A percentile compares a stretch with the other conserved stretches of the same genome.
Evolutionary conservation across 2,329 filamentous ascomycete species (phyloP).

Genomic region (Juglanconis sp.): DNA sequence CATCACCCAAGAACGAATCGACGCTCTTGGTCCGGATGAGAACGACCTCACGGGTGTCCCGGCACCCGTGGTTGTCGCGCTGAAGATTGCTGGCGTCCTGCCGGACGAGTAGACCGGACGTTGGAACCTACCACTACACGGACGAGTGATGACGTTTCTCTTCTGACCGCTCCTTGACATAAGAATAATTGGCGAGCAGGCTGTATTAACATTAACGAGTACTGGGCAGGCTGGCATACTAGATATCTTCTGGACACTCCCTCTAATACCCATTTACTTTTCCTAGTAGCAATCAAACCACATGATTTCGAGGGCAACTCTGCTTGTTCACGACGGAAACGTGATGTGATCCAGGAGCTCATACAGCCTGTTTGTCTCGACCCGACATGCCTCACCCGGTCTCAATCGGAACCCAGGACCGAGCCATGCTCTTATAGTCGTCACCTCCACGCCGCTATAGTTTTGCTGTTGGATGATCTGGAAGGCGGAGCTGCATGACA

Average conservation of each 20-base stretch:
- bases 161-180: too few species aligned
- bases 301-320: background rate
- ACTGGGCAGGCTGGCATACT: too few species aligned
- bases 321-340: slow-evolving; percentile 1
- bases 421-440: slow-evolving; percentile 12
- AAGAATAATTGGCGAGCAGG: too few species aligned
- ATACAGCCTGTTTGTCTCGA: slow-evolving; percentile 16
- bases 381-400: slow-evolving; percentile 14
- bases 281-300: too few species aligned
- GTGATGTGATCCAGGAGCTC: slow-evolving; percentile 18
- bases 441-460: slow-evolving; percentile 24
- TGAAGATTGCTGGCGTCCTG: background rate
- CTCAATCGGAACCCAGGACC: slow-evolving; percentile 14
- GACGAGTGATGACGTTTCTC: too few species aligned
- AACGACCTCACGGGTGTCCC: slow-evolving; percentile 1
- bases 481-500: slow-evolving; percentile 30
- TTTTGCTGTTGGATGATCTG: slow-evolving; percentile 31
- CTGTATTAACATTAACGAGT: too few species aligned
- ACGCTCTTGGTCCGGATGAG: slow-evolving; percentile 6
- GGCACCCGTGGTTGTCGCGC: background rate
- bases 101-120: background rate
- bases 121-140: too few species aligned
- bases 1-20: slow-evolving; percentile 2
- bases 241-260: too few species aligned
- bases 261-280: too few species aligned